These are phyloP conservation scores for Talaromyces adpressus DNA, from an alignment of 495 filamentous ascomycete species.

Conservation along the genomic window DNA sequence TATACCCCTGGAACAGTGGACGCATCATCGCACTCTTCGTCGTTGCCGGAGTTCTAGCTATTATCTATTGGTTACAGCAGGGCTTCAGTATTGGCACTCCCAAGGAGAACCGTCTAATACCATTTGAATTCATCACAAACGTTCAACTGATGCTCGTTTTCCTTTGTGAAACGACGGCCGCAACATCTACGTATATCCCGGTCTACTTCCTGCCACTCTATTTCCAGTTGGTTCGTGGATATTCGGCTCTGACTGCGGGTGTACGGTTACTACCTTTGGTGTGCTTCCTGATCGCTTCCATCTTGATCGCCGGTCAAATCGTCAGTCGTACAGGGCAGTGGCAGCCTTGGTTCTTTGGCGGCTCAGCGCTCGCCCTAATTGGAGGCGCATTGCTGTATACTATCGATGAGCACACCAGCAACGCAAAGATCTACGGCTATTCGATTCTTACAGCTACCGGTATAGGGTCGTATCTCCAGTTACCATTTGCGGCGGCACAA, in stretches of 20 bases:
- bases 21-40: conserved; percentile 49
- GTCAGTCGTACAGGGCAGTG: background rate
- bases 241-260: background rate
- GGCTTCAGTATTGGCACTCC: background rate
- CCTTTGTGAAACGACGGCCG: conserved; percentile 10
- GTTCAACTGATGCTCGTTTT: background rate
- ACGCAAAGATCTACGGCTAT: background rate
- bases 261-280: background rate
- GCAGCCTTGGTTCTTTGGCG: background rate
- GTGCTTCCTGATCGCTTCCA: background rate
- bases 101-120: background rate
- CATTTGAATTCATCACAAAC: background rate
- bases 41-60: conserved; percentile 36
- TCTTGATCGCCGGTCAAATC: background rate
- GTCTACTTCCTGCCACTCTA: conserved; percentile 41
- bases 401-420: background rate
- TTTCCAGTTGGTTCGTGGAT: conserved; percentile 43
- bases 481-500: background rate
- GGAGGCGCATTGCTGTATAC: background rate
- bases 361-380: background rate
- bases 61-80: background rate
- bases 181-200: conserved; percentile 8
- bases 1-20: conserved; percentile 45
- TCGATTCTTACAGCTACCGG: background rate
- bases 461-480: background rate